Percentiles rank a stretch among this genome's conserved stretches.
Evolutionary conservation across 306 rosid genomes (phyloP).

Genomic region (Casuarina glauca): DNA sequence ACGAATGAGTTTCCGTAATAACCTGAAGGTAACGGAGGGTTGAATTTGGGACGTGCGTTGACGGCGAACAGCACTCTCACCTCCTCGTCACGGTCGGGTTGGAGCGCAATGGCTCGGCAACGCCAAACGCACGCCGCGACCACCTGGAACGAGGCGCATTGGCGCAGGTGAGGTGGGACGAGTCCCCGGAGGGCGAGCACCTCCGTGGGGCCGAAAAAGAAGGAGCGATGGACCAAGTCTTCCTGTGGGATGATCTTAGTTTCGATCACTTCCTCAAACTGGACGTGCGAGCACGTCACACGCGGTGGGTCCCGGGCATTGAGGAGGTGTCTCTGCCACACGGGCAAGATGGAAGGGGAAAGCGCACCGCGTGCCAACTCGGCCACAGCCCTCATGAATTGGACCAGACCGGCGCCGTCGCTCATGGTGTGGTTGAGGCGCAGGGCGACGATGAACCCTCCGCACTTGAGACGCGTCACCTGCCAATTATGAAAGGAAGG

Average conservation of each 20-base stretch:
- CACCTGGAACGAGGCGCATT: conserved; percentile 23
- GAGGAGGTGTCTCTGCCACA: conserved; percentile 36
- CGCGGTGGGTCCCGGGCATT: conserved; percentile 28
- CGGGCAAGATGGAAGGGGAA: conserved; percentile 24
- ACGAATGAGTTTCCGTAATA: conserved; percentile 32
- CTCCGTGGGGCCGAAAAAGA: conserved; percentile 20
- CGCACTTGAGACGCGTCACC: conserved; percentile 31
- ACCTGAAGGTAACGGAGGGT: neutral
- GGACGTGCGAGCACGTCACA: conserved; percentile 19
- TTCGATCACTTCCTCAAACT: conserved; percentile 15
- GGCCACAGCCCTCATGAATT: conserved; percentile 21
- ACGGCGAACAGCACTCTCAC: neutral
- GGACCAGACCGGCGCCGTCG: neutral
- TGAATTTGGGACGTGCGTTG: neutral
- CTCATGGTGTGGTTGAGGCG: conserved; percentile 35
- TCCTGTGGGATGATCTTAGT: neutral
- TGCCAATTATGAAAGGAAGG: neutral
- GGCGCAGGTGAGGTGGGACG: conserved; percentile 23
- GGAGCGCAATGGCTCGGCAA: conserved; percentile 22
- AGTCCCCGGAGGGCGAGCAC: conserved; percentile 4
- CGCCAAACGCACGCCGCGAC: conserved; percentile 31
- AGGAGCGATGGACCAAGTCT: conserved; percentile 5
- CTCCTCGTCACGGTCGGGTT: neutral
- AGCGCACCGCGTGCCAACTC: conserved; percentile 20
- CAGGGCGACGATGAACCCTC: conserved; percentile 35